A percentile compares a stretch with the other conserved stretches of the same genome.
These are phyloP conservation scores for Mycosphaerella sp. DNA, from an alignment of 2,329 filamentous ascomycete species.

Conservation along the genomic window DNA sequence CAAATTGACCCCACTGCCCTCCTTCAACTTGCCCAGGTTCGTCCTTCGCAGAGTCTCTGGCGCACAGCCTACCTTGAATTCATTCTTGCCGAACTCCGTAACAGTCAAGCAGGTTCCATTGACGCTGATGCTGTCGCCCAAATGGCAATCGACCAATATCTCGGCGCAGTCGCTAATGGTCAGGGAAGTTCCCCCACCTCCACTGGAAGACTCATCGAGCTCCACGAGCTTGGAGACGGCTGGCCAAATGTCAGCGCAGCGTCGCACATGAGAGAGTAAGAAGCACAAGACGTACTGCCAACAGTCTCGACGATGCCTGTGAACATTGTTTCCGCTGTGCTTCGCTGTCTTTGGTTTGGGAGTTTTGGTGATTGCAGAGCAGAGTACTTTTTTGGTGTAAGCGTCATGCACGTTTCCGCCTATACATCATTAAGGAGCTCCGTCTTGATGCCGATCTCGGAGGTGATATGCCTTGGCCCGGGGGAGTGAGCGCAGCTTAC, in stretches of 20 bases:
- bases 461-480: background rate
- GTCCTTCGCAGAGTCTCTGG: constrained; percentile 94
- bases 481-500: background rate
- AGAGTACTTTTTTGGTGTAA: constrained; percentile 1
- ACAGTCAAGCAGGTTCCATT: constrained; percentile 97
- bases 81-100: constrained; percentile 56
- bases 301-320: constrained; percentile 91
- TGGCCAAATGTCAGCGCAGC: constrained; percentile 41
- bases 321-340: constrained; percentile 61
- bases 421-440: background rate
- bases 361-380: constrained; percentile 1
- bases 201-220: constrained; percentile 64
- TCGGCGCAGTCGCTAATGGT: constrained; percentile 69
- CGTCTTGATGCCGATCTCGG: background rate
- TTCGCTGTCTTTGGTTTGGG: background rate
- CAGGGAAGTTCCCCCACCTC: constrained; percentile 77
- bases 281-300: constrained; percentile 60
- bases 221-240: constrained; percentile 75
- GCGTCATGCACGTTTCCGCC: constrained; percentile 5
- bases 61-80: constrained; percentile 88
- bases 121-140: constrained; percentile 90
- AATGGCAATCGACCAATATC: constrained; percentile 75
- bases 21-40: constrained; percentile 70
- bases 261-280: constrained; percentile 24
- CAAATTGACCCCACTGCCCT: constrained; percentile 72